These are phyloP conservation scores for Kickxella alabastrina DNA, from an alignment of 192 early-diverging fungal genomes.

Conservation along the genomic window DNA sequence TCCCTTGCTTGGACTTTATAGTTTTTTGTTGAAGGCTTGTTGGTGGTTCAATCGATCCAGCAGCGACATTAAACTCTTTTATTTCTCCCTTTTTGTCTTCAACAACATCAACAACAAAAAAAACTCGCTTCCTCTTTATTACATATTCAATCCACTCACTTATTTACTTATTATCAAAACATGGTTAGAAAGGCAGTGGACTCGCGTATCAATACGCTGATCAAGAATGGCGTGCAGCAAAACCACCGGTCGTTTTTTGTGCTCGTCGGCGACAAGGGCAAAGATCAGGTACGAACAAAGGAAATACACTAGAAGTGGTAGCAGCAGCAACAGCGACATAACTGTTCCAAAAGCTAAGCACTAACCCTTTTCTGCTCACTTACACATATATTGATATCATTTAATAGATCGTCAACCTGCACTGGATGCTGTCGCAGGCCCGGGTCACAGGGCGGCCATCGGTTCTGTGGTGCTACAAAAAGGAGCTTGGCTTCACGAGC, in stretches of 20 bases:
- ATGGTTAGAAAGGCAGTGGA: constrained; percentile 90
- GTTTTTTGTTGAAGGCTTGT: background rate
- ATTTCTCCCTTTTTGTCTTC: background rate
- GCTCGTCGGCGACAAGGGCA: constrained; percentile 91
- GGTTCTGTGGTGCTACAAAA: constrained; percentile 99
- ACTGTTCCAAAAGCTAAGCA: too few relatives aligned
- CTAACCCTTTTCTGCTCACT: background rate
- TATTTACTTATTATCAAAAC: background rate
- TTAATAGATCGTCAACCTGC: constrained; percentile 95
- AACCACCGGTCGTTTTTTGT: constrained; percentile 95
- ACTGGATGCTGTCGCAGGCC: constrained; percentile 93
- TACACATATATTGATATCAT: too few relatives aligned
- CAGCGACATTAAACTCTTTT: background rate
- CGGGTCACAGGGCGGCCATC: constrained; percentile 83
- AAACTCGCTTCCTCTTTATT: background rate
- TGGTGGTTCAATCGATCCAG: background rate
- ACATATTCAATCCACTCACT: too few relatives aligned
- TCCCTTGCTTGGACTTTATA: background rate
- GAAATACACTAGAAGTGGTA: background rate
- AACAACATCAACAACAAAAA: too few relatives aligned
- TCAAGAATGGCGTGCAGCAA: constrained; percentile 86
- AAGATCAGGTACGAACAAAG: constrained; percentile 61
- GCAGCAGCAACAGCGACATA: too few relatives aligned
- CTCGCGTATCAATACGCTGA: constrained; percentile 88
- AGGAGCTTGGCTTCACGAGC: constrained; percentile 91